Evolutionary conservation across 2,329 filamentous ascomycete genomes (phyloP), one percentile per base, ranked within the genome.

Genomic region (Parastagonospora avenae): DNA sequence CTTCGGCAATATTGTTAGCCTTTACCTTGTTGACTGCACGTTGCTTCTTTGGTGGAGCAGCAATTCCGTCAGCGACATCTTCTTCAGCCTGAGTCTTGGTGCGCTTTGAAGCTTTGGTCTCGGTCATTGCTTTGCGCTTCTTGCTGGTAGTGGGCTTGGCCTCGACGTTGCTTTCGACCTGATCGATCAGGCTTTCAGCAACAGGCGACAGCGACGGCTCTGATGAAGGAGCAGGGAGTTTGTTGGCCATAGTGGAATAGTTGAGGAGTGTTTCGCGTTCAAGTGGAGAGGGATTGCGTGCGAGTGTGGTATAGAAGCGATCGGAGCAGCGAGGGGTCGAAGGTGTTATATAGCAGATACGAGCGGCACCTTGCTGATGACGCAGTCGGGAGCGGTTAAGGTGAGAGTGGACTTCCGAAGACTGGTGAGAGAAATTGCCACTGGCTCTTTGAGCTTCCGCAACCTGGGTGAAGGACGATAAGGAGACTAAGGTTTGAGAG

Each of bases 111-210:
- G 45, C 16, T 40, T 62, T 63, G 11, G 52, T 46, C 1, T 48
- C 57, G 8, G 59, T 50, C 16, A 60, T 60, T 3, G 62, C 68
- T 46, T 71, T 72, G 24, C 70, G 60, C 50, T 72, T 72, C 57
- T 44, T 67, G 28, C 48, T 51, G 15, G 50, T 59, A 16, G 40
- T 12, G 9, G 43, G 27, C 35, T 61, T 57, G 8, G 42, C 41
- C 8, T 19, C 40, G 16, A 50, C 42, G n/a, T 42, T 37, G 4
- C 48, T 29, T n/a, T 59, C 52, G 15, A 36, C 41, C 30, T 46
- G 15, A 14, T 31, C 14, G 10, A 43, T 16, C 4, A 60, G 14
- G 10, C 61, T 41, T 3, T 63, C 54, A 27, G 62, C 56, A n/a
- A 55, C 50, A 7, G 61, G 55, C 11, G 66, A 66, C 7, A 66